Evolutionary conservation across 345 rosid genomes (phyloP).

Genomic region (Pugionium cornutum): DNA sequence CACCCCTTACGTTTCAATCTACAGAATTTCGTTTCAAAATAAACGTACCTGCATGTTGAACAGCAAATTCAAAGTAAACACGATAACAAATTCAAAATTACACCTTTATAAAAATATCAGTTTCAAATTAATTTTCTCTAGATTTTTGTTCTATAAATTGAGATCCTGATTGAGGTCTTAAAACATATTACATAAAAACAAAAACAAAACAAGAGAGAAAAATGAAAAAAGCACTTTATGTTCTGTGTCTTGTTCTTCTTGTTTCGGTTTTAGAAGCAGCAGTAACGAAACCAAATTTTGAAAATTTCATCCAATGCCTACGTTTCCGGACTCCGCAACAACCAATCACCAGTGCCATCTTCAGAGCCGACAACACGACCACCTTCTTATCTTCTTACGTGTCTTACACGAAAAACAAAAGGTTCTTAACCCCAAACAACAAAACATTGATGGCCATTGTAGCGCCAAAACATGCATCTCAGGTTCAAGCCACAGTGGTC

Average conservation of each 20-base stretch:
- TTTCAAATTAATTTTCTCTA: too few relatives aligned
- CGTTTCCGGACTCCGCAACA: not conserved
- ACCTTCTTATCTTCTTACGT: constrained; percentile 5
- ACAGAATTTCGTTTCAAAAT: too few relatives aligned
- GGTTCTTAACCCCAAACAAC: not conserved
- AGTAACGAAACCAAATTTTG: not conserved
- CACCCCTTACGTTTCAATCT: not conserved
- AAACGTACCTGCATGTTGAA: too few relatives aligned
- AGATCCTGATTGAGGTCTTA: not conserved
- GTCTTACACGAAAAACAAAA: constrained; percentile 8
- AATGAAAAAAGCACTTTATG: not conserved
- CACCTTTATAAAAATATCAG: not conserved
- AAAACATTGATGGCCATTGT: not conserved
- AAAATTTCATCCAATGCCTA: not conserved
- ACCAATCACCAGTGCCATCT: not conserved
- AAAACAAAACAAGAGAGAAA: not conserved
- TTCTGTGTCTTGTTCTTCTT: not conserved
- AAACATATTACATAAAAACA: not conserved
- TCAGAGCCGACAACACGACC: not conserved
- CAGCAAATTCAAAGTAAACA: not conserved
- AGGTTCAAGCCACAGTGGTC: too few relatives aligned
- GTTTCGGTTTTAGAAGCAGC: not conserved
- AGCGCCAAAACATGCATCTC: constrained; percentile 4
- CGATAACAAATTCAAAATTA: not conserved
- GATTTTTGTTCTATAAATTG: not conserved